Percentiles rank a stretch among this genome's conserved stretches.
Conservation (phyloP, 2,329 filamentous ascomycete species). For the Fusarium penzigii region DNA sequence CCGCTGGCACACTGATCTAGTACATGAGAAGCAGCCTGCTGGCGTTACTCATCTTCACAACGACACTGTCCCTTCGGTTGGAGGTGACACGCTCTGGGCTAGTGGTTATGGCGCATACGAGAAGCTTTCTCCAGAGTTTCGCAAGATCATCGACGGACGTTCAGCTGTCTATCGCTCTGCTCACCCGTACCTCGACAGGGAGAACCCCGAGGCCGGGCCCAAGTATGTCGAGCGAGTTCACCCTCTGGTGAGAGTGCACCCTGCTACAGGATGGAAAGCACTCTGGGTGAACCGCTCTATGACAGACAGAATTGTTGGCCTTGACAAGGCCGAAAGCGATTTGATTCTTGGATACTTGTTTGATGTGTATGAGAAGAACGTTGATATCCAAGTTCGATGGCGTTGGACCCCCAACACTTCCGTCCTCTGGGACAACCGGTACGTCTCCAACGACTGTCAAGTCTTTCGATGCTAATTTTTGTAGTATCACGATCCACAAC, state of each 20-base stretch:
- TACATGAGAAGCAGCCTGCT: slow-evolving; percentile 70
- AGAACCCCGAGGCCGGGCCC: slow-evolving; percentile 60
- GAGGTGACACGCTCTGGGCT: slow-evolving; percentile 74
- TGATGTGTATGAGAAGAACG: slow-evolving; percentile 67
- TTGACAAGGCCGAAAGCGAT: slow-evolving; percentile 70
- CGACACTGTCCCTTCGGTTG: slow-evolving; percentile 63
- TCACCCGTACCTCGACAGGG: slow-evolving; percentile 66
- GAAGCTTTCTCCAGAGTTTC: slow-evolving; percentile 70
- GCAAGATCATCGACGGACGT: slow-evolving; percentile 68
- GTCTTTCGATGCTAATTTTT: background rate
- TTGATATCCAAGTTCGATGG: slow-evolving; percentile 73
- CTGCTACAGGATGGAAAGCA: slow-evolving; percentile 73
- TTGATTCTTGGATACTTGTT: slow-evolving; percentile 66
- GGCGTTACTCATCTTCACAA: slow-evolving; percentile 72
- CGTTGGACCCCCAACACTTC: slow-evolving; percentile 68
- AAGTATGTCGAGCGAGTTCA: slow-evolving; percentile 68
- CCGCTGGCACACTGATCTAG: slow-evolving; percentile 70
- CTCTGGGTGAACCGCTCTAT: slow-evolving; percentile 72
- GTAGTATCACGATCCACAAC: slow-evolving; percentile 70
- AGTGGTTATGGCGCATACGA: slow-evolving; percentile 72
- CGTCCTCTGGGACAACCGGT: slow-evolving; percentile 72
- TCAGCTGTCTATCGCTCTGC: slow-evolving; percentile 66
- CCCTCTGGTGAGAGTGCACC: slow-evolving; percentile 69
- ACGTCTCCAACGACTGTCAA: too few relatives aligned
- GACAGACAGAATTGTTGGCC: slow-evolving; percentile 67